Conservation (phyloP, 75 land plant genomes). For the Isoetes taiwanensis region DNA sequence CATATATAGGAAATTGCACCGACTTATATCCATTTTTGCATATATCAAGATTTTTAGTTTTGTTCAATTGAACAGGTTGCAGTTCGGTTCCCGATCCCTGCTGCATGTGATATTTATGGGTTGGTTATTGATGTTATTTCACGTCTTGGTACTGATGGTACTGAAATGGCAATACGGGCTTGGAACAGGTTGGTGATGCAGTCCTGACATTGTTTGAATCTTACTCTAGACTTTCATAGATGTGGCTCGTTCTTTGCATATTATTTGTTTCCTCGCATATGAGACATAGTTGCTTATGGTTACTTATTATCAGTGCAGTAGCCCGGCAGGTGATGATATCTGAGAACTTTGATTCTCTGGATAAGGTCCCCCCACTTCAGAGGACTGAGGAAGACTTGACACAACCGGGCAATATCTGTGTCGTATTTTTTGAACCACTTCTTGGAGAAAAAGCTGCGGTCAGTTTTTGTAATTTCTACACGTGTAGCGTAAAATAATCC, state of each 20-base stretch:
- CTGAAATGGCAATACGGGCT: not conserved
- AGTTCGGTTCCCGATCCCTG: not conserved
- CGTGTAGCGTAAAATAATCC: too few species aligned
- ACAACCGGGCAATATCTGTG: too few species aligned
- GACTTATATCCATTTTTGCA: too few species aligned
- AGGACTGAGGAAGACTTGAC: too few species aligned
- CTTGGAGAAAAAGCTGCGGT: too few species aligned
- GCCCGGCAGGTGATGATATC: conserved; percentile 1
- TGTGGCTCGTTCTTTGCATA: not conserved
- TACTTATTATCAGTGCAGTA: not conserved
- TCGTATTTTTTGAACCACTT: too few species aligned
- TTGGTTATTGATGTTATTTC: not conserved
- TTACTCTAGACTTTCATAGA: not conserved
- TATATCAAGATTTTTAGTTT: too few species aligned
- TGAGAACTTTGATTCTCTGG: not conserved
- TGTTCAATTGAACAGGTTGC: not conserved
- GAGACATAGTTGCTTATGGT: not conserved
- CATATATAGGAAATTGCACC: too few species aligned
- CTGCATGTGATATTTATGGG: not conserved
- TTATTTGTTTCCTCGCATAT: not conserved
- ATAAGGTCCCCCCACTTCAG: too few species aligned
- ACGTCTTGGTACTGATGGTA: not conserved
- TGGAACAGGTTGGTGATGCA: not conserved
- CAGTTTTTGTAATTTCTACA: too few species aligned
- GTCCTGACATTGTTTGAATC: not conserved